Conservation (phyloP, 768 basidiomycete genomes). For the Rhizopogon sp. region DNA sequence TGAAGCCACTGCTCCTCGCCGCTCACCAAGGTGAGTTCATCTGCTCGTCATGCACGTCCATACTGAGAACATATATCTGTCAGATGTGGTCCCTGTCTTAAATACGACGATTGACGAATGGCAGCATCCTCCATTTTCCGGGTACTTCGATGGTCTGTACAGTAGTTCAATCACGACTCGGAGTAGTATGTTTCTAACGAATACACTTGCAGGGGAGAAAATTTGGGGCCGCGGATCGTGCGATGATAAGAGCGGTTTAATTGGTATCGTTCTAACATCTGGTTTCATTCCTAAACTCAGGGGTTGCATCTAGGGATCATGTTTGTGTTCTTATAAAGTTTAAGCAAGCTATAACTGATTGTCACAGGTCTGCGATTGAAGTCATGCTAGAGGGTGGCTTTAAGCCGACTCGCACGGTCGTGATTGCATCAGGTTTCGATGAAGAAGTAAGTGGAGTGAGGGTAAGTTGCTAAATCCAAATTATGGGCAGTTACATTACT, state of each 20-base stretch:
- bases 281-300: not conserved
- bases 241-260: slow-evolving; percentile 68
- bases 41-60: not conserved
- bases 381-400: slow-evolving; percentile 39
- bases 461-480: slow-evolving; percentile 19
- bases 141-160: slow-evolving; percentile 44
- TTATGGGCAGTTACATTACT: not conserved
- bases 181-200: not conserved
- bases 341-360: not conserved
- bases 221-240: slow-evolving; percentile 73
- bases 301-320: not conserved
- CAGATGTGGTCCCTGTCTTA: slow-evolving; percentile 62
- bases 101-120: slow-evolving; percentile 46
- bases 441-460: slow-evolving; percentile 47
- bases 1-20: slow-evolving; percentile 63
- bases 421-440: slow-evolving; percentile 43
- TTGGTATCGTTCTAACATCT: slow-evolving; percentile 16
- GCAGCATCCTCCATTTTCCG: slow-evolving; percentile 55
- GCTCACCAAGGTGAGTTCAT: slow-evolving; percentile 51
- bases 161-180: not conserved
- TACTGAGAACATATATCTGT: not conserved
- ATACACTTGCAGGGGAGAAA: slow-evolving; percentile 30
- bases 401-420: slow-evolving; percentile 35
- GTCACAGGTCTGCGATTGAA: slow-evolving; percentile 37
- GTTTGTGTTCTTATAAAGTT: not conserved